These are phyloP conservation scores for Lactarius hengduanensis DNA, from an alignment of 768 basidiomycete species.

Conservation along the genomic window DNA sequence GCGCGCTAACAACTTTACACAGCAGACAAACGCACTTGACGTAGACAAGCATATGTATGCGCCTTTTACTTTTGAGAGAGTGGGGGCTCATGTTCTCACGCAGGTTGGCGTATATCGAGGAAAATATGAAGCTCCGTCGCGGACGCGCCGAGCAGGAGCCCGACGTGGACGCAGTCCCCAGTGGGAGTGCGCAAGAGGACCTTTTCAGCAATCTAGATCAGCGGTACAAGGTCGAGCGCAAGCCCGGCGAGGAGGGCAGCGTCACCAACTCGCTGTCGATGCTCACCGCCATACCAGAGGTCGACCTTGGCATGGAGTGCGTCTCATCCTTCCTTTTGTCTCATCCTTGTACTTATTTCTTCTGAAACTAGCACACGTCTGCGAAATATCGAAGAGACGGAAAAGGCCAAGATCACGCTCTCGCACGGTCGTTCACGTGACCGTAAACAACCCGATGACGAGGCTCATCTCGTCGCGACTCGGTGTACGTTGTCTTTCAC, in stretches of 20 bases:
- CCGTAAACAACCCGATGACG: conserved; percentile 54
- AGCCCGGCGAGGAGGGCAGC: conserved; percentile 77
- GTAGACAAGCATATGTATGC: conserved; percentile 98
- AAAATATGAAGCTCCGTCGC: conserved; percentile 78
- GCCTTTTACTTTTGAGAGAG: not conserved
- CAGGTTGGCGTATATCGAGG: conserved; percentile 98
- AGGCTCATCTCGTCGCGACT: conserved; percentile 81
- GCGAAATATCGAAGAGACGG: conserved; percentile 96
- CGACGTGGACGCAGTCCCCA: conserved; percentile 36
- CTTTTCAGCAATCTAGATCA: conserved; percentile 74
- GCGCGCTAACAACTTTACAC: conserved; percentile 90
- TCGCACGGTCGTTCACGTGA: conserved; percentile 68
- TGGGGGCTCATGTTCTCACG: not conserved
- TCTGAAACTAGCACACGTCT: conserved; percentile 64
- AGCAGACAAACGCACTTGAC: conserved; percentile 93
- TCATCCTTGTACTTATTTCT: too few relatives aligned
- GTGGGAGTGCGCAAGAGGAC: conserved; percentile 55
- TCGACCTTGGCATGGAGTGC: conserved; percentile 98
- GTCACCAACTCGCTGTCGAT: conserved; percentile 92
- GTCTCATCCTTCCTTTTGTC: conserved; percentile 35
- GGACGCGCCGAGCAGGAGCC: conserved; percentile 44
- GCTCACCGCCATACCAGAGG: conserved; percentile 97
- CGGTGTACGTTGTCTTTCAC: conserved; percentile 60
- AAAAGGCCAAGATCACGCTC: conserved; percentile 89
- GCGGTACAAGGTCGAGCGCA: conserved; percentile 56